Base-by-base conservation (phyloP, 768 basidiomycete genomes). In the Leccinellum luteum region DNA sequence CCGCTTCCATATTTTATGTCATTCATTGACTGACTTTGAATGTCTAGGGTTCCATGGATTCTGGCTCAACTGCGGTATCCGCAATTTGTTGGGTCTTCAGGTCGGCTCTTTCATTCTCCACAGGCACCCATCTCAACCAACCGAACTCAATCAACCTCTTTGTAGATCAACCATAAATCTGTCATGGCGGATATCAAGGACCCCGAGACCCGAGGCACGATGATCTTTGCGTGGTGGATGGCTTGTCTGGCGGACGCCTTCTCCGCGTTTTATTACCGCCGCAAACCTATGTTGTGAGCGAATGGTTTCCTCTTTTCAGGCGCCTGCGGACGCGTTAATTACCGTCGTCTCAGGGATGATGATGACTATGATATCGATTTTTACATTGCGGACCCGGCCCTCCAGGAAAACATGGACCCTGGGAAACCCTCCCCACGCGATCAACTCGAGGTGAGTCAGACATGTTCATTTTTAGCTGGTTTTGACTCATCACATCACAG, bases 201-300 rank as follows among this genome's bases (percentile, higher is more conserved):
- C 67, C 79, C 83, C 41, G 90, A 92, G 65, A 84, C 79, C 51
- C 84, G 87, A 52, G 87, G 89, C 25, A 91, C 88, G 6, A 90
- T 93, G 86, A 88, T 90, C 52, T 94, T 92, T 67, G 88, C 92
- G 1, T 94, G 93, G 89, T 95, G 94, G 92, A 89, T 94, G 84
- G 87, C 92, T 8, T 90, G 88, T 71, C 77, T 94, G 48, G 80
- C 83, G 32, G 94, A 97, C 66, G 90, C 92, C 7, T 92, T 89
- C 73, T 84, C 85, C 27, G 83, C 91, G 30, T 85, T 85, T 31
- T 94, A 92, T 72, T 92, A 93, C 74, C 84, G 92, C 59, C 81
- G 87, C 60, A 92, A 93, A 73, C 92, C 92, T 7, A 79, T 88
- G 64, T 76, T 94, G 76, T 85, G 64, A 64, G 82, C 71, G 41